Conservation (phyloP, 2,329 filamentous ascomycete species). For the Penicillium sp. region DNA sequence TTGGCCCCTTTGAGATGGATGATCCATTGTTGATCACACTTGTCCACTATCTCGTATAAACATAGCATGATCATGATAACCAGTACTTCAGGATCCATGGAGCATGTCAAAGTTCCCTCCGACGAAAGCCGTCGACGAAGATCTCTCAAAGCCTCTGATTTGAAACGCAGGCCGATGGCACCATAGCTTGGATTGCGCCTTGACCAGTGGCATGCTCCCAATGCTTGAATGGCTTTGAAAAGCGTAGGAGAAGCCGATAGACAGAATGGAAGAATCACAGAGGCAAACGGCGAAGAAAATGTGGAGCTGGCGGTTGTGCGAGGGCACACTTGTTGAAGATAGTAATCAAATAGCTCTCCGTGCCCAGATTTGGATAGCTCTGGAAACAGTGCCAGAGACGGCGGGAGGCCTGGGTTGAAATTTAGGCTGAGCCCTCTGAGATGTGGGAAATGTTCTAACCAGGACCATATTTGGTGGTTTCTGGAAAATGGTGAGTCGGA, state of each 20-base stretch:
- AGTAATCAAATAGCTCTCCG: conserved; percentile 41
- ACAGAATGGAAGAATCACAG: conserved; percentile 42
- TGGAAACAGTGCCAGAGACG: conserved; percentile 31
- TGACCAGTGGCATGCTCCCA: conserved; percentile 42
- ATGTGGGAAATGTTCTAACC: conserved; percentile 7
- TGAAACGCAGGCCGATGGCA: conserved; percentile 38
- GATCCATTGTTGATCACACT: conserved; percentile 49
- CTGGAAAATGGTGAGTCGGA: conserved; percentile 3
- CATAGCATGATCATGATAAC: conserved; percentile 51
- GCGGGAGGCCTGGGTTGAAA: conserved; percentile 10
- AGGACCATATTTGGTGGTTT: conserved; percentile 8
- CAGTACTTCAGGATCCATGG: conserved; percentile 37
- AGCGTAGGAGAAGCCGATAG: conserved; percentile 39
- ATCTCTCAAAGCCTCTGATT: conserved; percentile 39
- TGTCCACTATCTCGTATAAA: conserved; percentile 47
- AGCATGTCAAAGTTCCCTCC: conserved; percentile 30
- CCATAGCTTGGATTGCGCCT: conserved; percentile 33
- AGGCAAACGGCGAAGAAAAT: conserved; percentile 40
- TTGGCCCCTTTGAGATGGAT: conserved; percentile 51
- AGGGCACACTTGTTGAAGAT: conserved; percentile 43
- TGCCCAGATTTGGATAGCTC: conserved; percentile 31
- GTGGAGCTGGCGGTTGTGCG: conserved; percentile 41
- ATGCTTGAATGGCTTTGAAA: conserved; percentile 41
- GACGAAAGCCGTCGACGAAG: conserved; percentile 37
- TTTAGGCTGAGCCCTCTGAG: background rate